Percentiles rank a stretch among this genome's conserved stretches.
Evolutionary conservation across 495 filamentous ascomycete genomes (phyloP).

Genomic region (Penicillium daleae): DNA sequence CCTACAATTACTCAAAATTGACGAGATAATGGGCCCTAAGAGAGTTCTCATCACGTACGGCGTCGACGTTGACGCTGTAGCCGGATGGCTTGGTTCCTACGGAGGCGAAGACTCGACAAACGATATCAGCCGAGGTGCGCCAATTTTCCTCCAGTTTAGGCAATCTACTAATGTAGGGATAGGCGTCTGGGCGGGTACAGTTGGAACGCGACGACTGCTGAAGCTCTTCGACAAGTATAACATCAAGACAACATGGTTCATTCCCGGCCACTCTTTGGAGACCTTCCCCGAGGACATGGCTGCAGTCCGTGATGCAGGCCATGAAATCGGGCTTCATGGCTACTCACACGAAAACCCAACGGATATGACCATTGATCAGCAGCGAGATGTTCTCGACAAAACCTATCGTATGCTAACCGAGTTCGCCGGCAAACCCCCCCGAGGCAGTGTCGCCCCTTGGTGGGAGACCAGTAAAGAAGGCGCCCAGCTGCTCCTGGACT

Average conservation of each 20-base stretch:
- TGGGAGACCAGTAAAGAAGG: conserved; percentile 71
- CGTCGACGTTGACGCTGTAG: conserved; percentile 71
- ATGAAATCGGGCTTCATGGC: conserved; percentile 77
- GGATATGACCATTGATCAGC: conserved; percentile 77
- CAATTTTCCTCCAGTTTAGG: not conserved
- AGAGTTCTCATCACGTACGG: conserved; percentile 59
- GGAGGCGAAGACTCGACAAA: conserved; percentile 68
- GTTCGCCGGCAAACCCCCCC: conserved; percentile 74
- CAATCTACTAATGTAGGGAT: conserved; percentile 18
- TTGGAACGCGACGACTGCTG: conserved; percentile 69
- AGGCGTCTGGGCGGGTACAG: conserved; percentile 73
- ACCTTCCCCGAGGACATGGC: conserved; percentile 77
- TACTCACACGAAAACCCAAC: conserved; percentile 78
- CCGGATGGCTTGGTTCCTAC: conserved; percentile 73
- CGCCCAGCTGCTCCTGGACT: conserved; percentile 65
- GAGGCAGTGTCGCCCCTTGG: conserved; percentile 66
- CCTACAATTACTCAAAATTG: not conserved
- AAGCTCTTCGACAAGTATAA: conserved; percentile 78
- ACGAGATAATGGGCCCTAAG: conserved; percentile 40
- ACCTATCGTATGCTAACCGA: conserved; percentile 72
- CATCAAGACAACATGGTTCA: conserved; percentile 84
- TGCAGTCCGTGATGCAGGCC: conserved; percentile 71
- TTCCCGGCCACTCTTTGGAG: conserved; percentile 77
- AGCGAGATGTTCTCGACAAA: conserved; percentile 76
- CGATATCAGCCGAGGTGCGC: conserved; percentile 63